Evolutionary conservation across 2,329 filamentous ascomycete species (phyloP), one percentile per base, ranked within the genome.

Genomic region (Neonectria faginata): DNA sequence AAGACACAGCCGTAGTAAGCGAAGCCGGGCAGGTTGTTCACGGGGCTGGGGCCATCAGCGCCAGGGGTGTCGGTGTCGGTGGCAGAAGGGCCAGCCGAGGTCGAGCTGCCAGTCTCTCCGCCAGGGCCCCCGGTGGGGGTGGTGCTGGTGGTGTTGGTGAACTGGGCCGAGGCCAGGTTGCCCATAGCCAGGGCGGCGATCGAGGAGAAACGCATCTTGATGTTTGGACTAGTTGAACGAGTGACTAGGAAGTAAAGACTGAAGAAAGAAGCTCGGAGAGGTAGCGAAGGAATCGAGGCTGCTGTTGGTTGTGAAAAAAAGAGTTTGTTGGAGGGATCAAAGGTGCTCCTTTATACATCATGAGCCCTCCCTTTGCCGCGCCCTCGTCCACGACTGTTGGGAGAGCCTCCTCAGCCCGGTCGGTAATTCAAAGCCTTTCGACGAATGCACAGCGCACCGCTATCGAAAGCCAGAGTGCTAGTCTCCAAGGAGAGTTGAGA

Each of bases 271-370:
- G 71, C 69, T 76, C 74, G 70, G 72, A 22, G 64, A 57, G 50
- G 66, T 67, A 54, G 69, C 64, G 77, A 77, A 51, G 66, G 74
- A 68, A 73, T 77, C 76, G 74, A 78, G 76, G 74, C 56, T 69
- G 66, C 67, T 66, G 66, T 62, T 66, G 64, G 57, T 51, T 62
- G 71, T 66, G 69, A 66, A 41, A 60, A 65, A 66, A 66, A 36
- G 10, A 33, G 48, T 5, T 22, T 12, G 44, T 62, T 62, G 64
- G 51, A 22, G 59, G 70, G 75, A 74, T 64, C 39, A 48, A 55
- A 56, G 25, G 60, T 63, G 58, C 65, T 68, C 71, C 70, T 77
- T 77, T 77, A 77, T 76, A 75, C 67, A 68, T 55, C 61, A 68
- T 57, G 29, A 67, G 59, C 33, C 27, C 52, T 52, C 56, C 61